phyloP scores from a whole-genome alignment of 345 rosid species.

The Laguncularia racemosa region DNA sequence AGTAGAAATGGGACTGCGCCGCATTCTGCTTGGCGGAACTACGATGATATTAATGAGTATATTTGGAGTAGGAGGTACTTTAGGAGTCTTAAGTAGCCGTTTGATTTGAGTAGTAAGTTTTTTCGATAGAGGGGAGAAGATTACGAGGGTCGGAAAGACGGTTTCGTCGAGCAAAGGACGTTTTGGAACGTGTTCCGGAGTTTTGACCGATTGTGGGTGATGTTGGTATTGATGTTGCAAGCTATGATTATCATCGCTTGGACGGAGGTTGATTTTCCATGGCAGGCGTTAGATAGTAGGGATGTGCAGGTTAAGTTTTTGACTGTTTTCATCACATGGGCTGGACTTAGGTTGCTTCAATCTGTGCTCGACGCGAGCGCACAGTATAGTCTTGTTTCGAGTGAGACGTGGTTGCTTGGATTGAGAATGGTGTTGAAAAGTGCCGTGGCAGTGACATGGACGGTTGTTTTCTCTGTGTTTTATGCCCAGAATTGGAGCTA shows the following conservation, averaged over 20 bases:
- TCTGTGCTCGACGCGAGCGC: conserved; percentile 78
- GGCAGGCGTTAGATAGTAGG: conserved; percentile 46
- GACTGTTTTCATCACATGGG: conserved; percentile 85
- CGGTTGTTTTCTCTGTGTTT: conserved; percentile 61
- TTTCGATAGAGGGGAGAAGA: conserved; percentile 29
- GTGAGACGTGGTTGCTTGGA: conserved; percentile 50
- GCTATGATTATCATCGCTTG: conserved; percentile 75
- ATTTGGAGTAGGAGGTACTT: conserved; percentile 91
- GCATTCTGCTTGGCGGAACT: conserved; percentile 89
- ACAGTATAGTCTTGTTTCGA: conserved; percentile 76
- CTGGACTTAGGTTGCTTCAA: conserved; percentile 56
- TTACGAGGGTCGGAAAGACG: conserved; percentile 68
- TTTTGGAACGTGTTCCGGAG: conserved; percentile 80
- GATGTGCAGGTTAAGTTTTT: conserved; percentile 62
- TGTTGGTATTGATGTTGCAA: conserved; percentile 69
- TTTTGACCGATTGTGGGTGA: conserved; percentile 71
- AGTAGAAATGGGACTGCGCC: conserved; percentile 68
- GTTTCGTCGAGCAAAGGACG: conserved; percentile 87
- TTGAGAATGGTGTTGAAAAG: conserved; percentile 74
- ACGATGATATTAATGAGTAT: conserved; percentile 82
- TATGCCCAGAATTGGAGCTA: conserved; percentile 79
- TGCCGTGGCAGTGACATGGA: conserved; percentile 61
- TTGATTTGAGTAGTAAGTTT: conserved; percentile 39
- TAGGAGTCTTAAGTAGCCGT: conserved; percentile 62
- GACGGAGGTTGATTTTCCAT: conserved; percentile 30